Evolutionary conservation across 257 asterid species (phyloP).

Genomic region (Capsicum rhomboideum): DNA sequence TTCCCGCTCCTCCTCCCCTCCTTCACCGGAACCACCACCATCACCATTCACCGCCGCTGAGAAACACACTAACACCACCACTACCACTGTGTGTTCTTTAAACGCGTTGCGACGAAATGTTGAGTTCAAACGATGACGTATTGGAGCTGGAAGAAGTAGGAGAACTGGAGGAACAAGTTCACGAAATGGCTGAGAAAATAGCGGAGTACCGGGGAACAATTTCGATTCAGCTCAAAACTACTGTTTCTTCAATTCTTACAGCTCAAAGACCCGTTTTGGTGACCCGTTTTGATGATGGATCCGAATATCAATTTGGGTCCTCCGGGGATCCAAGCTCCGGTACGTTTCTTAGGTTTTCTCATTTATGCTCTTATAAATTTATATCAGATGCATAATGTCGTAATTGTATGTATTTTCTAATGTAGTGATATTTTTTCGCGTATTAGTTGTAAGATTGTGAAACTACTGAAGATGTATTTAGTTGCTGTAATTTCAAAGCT

Average conservation of each 20-base stretch:
- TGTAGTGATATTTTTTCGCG: too few relatives aligned
- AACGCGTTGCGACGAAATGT: background rate
- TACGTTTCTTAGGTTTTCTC: conserved; percentile 1
- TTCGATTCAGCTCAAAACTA: conserved; percentile 40
- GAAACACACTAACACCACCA: background rate
- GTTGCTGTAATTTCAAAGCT: background rate
- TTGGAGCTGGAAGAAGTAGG: conserved; percentile 20
- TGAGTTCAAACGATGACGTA: conserved; percentile 19
- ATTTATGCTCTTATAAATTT: background rate
- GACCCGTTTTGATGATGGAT: conserved; percentile 13
- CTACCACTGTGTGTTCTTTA: background rate
- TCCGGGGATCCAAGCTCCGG: conserved; percentile 23
- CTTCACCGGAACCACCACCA: background rate
- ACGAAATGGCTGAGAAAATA: conserved; percentile 42
- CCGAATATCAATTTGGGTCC: conserved; percentile 20
- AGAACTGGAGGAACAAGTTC: conserved; percentile 45
- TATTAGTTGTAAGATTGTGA: too few relatives aligned
- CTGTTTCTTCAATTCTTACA: conserved; percentile 40
- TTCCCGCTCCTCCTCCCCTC: background rate
- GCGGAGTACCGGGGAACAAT: conserved; percentile 41
- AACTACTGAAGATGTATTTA: background rate
- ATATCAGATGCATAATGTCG: too few relatives aligned
- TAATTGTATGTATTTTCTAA: background rate
- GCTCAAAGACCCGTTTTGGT: conserved; percentile 37
- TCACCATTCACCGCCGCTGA: background rate